Evolutionary conservation across 768 basidiomycete genomes (phyloP).

Genomic region (Grammothele lineata): DNA sequence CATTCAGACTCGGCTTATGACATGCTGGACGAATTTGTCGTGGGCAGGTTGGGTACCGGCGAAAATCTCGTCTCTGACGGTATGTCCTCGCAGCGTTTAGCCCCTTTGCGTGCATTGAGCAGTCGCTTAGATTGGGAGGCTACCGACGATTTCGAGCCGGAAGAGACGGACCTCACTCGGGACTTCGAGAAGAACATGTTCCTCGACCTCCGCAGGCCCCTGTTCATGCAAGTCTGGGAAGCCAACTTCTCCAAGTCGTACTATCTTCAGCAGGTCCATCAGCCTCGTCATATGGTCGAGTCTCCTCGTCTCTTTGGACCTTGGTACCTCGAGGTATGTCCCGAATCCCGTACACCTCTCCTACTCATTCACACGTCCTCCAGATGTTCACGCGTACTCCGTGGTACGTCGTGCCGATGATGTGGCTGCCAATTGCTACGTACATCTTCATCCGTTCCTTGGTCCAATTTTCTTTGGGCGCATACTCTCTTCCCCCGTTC

Average conservation of each 20-base stretch:
- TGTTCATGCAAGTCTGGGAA: slow-evolving; percentile 84
- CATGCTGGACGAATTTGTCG: slow-evolving; percentile 82
- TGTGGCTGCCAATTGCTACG: slow-evolving; percentile 86
- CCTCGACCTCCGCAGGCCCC: slow-evolving; percentile 81
- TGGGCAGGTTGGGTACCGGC: slow-evolving; percentile 78
- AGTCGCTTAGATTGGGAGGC: slow-evolving; percentile 75
- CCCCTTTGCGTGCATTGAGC: no score
- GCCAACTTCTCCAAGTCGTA: slow-evolving; percentile 92
- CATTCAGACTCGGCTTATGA: slow-evolving; percentile 91
- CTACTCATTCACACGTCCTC: neutral
- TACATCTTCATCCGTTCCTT: slow-evolving; percentile 82
- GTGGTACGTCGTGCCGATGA: slow-evolving; percentile 90
- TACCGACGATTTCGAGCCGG: slow-evolving; percentile 85
- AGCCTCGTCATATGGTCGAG: slow-evolving; percentile 82
- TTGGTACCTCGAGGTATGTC: slow-evolving; percentile 68
- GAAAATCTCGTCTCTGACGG: slow-evolving; percentile 77
- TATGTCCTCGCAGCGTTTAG: no score
- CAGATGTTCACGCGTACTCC: slow-evolving; percentile 79
- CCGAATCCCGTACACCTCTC: neutral
- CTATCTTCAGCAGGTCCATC: slow-evolving; percentile 95
- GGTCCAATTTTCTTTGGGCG: slow-evolving; percentile 61
- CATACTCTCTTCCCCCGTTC: slow-evolving; percentile 62
- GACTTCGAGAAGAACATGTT: slow-evolving; percentile 92
- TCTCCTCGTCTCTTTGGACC: slow-evolving; percentile 88
- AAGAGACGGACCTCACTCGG: slow-evolving; percentile 74